Evolutionary conservation across 1,284 basidiomycete species (phyloP), one percentile per base, ranked within the genome.

Genomic region (Violaceomyces palustris): DNA sequence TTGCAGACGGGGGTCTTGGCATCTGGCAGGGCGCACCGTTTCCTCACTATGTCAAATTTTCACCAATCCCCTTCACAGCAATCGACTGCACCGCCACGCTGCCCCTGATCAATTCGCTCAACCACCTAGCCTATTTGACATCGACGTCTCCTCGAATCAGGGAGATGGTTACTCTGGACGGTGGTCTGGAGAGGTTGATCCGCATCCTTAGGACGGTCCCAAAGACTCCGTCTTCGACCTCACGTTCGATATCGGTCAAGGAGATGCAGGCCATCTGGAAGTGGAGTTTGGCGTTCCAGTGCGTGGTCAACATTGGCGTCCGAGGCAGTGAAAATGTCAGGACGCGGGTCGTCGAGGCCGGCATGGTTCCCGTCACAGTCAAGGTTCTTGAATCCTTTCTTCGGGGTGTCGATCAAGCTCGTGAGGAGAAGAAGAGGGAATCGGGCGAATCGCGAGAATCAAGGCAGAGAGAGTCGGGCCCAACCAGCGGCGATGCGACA

Each of bases 151-250:
- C 93, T 3, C 83, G 92, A 51, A 97, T 99, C 76, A 84, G 93
- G 39, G 94, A 99, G 76, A 96, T 96, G 70, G 87, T 99, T 79
- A 93, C 91, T 32, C 84, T 88, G 79, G 93, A 98, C 74, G 93
- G 93, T 47, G 93, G 94, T 2, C 83, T 99, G 30, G 93, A 98
- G 73, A 84, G 92, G 19, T 83, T 99, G 28, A 87, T 98, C 25
- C 84, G 87, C 47, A 90, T 99, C 58, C 61, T 77, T 8, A 64
- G 65, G 12, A 51, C 49, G 35, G 44, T 60, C 15, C 56, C 60
- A 10, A 52, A 49, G 31, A 50, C 50, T 0, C 60, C 53, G 3
- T 54, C 51, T 9, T 47, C 60, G 2, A 42, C 53, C 28, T 31
- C 36, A 2, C 49, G 46, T 12, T 42, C 55, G 22, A 41, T 48